Evolutionary conservation across 768 basidiomycete genomes (phyloP), one percentile per base, ranked within the genome.

Genomic region (Lyophyllum atratum): DNA sequence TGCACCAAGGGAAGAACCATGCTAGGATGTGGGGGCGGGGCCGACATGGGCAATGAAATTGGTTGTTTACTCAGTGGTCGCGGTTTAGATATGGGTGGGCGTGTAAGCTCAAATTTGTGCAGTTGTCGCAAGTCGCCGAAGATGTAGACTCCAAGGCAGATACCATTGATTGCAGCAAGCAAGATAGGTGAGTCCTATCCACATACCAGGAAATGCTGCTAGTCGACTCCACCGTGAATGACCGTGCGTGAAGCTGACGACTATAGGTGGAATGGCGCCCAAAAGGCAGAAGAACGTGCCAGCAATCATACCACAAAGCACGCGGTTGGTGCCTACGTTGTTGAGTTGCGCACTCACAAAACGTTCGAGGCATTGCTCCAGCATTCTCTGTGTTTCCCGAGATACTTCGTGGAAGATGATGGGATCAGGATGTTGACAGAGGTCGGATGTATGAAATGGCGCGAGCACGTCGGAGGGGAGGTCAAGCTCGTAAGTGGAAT

Each of bases 41-140:
- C 49, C 33, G 49, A 52, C 31, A 70, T 58, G 44, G 70, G 58
- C 46, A 70, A 49, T 28, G 67, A 60, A 25, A 63, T 65, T 19
- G 58, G 69, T 17, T 67, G 59, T 19, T 62, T 64, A 19, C 70
- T 67, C 34, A 80, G 59, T 0, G 74, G 75, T 51, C 72, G 68
- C 24, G 80, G 77, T 51, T 77, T 77, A 0, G 86, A 85, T 60
- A 88, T 86, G 14, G 82, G 72, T 10, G 89, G 90, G 21, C 89
- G 78, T 3, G 83, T 69, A n/a, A 92, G 83, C 67, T 92, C 90
- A 64, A 91, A 91, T 60, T 84, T 86, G 62, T 87, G 84, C 19
- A 92, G 77, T 64, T 92, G 90, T 8, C 90, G 77, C 19, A 92
- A 75, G 70, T 92, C 90, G 8, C 90, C 90, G 63, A 92, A 90